These are phyloP conservation scores for Gloeophyllum trabeum DNA, from an alignment of 768 basidiomycete genomes.

Conservation along the genomic window DNA sequence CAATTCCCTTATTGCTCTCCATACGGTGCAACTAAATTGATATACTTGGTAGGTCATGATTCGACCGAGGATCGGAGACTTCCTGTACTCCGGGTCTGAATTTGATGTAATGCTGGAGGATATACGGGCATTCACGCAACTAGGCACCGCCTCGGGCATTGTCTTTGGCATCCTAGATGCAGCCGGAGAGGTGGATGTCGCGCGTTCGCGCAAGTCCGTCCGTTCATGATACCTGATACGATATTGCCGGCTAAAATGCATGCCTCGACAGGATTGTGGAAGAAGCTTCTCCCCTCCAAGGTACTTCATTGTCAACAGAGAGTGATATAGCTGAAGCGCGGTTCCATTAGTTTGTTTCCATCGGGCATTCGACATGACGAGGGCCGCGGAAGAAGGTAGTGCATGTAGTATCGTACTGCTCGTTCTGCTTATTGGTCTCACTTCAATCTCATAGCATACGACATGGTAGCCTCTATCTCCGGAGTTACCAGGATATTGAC, in stretches of 20 bases:
- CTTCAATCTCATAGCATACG: constrained; percentile 13
- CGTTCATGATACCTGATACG: too few relatives aligned
- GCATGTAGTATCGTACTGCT: too few relatives aligned
- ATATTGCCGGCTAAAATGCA: too few relatives aligned
- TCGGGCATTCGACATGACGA: constrained; percentile 68
- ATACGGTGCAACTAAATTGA: neutral
- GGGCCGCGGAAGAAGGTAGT: constrained; percentile 1
- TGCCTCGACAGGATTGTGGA: constrained; percentile 38
- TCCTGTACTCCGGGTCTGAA: constrained; percentile 59
- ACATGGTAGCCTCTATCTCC: constrained; percentile 39
- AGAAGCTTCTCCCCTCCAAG: constrained; percentile 50
- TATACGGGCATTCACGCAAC: constrained; percentile 45
- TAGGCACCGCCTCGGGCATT: constrained; percentile 44
- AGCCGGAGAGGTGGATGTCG: constrained; percentile 49
- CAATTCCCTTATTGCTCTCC: constrained; percentile 3
- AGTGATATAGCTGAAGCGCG: too few relatives aligned
- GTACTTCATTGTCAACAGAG: too few relatives aligned
- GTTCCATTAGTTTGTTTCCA: constrained; percentile 65
- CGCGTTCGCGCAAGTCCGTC: constrained; percentile 42
- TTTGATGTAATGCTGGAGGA: constrained; percentile 68
- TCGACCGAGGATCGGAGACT: constrained; percentile 71
- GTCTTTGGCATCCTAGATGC: constrained; percentile 53
- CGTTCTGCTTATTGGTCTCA: constrained; percentile 26
- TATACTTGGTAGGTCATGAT: constrained; percentile 52
- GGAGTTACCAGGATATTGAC: constrained; percentile 73